Evolutionary conservation across 495 filamentous ascomycete species (phyloP), one percentile per base, ranked within the genome.

Genomic region (Thermochaetoides thermophila): DNA sequence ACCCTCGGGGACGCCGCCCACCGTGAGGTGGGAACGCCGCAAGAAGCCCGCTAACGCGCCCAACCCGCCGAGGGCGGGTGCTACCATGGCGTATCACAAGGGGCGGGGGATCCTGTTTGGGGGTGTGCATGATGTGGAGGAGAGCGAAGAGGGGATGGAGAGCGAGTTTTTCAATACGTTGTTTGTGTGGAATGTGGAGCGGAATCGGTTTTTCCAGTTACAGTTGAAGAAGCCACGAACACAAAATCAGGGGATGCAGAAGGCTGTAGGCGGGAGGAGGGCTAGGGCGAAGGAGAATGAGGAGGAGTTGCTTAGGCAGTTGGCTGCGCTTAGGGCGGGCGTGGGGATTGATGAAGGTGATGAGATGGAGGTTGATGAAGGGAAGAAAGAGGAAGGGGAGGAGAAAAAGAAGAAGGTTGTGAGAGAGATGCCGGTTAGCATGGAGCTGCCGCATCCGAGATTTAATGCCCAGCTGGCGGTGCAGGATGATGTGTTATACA

Each of bases 101-200:
- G 86, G 89, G 1, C 73, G 89, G 38, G 89, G 89, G 2, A 84
- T 97, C 38, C 58, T 78, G 53, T 97, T 97, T 46, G 89, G 89
- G 24, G 89, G 89, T 35, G 89, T 97, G 5, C 81, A 92, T 38
- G 89, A 96, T 46, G 78, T 92, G 1, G 85, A 93, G 48, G 69
- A 92, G 48, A 91, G 69, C 40, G 89, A 97, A 48, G 89, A 97
- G 56, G 84, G 81, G 8, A 86, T 97, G 24, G 84, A 96, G 12
- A 89, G 81, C 47, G 83, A 94, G 46, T 97, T 97, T 56, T 96
- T 96, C 52, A 83, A 94, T 47, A 65, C 69, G 20, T 52, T 95
- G 13, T 87, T 75, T 46, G 81, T 83, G 13, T 96, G 84, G 82
- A 93, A 85, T 41, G 77, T 86, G 15, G 89, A 97, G 39, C 69